Evolutionary conservation across 2,329 filamentous ascomycete species (phyloP).

Genomic region (Penicillium olsonii): DNA sequence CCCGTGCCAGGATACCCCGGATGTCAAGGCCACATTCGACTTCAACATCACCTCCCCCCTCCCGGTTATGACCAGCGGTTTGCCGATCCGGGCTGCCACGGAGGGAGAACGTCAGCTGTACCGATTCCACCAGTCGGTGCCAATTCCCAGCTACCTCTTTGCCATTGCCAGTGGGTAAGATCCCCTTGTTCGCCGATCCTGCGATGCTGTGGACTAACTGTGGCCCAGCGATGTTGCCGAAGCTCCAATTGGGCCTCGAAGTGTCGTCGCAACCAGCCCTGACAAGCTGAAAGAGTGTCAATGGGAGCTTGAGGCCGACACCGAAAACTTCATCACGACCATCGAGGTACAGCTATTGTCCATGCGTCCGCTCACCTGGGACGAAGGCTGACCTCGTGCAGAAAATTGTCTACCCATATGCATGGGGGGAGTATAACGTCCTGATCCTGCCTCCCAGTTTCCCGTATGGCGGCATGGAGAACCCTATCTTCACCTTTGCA

Average conservation of each 20-base stretch:
- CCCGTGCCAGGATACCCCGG: slow-evolving; percentile 95
- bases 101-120: slow-evolving; percentile 64
- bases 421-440: slow-evolving; percentile 94
- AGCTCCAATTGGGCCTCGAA: slow-evolving; percentile 83
- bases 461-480: slow-evolving; percentile 82
- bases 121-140: slow-evolving; percentile 84
- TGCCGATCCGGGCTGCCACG: slow-evolving; percentile 57
- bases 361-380: background rate
- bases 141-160: slow-evolving; percentile 92
- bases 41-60: slow-evolving; percentile 86
- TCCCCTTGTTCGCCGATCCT: background rate
- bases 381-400: slow-evolving; percentile 22
- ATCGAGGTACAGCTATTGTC: slow-evolving; percentile 64
- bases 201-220: background rate
- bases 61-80: slow-evolving; percentile 87
- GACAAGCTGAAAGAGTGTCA: slow-evolving; percentile 81
- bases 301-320: slow-evolving; percentile 89
- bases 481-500: slow-evolving; percentile 91
- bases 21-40: slow-evolving; percentile 92
- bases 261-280: slow-evolving; percentile 81
- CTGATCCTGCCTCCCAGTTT: slow-evolving; percentile 87
- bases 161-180: slow-evolving; percentile 70
- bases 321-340: slow-evolving; percentile 86
- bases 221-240: slow-evolving; percentile 71
- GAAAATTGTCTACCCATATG: slow-evolving; percentile 78